Percentiles rank a stretch among this genome's conserved stretches.
Conservation (phyloP, 192 early-diverging fungal species). For the Coemansia sp. region DNA sequence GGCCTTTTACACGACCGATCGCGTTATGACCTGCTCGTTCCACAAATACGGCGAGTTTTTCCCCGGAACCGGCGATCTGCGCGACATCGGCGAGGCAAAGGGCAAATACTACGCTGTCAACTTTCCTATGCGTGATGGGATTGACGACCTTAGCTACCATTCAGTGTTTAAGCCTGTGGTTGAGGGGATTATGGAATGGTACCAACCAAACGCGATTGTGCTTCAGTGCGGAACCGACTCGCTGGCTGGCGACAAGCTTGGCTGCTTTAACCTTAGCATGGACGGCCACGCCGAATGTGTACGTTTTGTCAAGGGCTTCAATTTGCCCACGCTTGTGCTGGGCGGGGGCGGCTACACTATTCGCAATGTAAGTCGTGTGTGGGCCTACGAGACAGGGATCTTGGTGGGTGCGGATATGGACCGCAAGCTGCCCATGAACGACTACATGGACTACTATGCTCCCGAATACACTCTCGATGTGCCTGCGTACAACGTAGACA, state of each 20-base stretch:
- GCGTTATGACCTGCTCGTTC: slow-evolving; percentile 98
- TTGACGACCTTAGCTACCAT: slow-evolving; percentile 87
- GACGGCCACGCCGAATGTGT: slow-evolving; percentile 93
- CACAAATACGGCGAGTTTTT: slow-evolving; percentile 99
- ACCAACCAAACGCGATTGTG: slow-evolving; percentile 86
- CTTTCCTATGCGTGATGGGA: slow-evolving; percentile 91
- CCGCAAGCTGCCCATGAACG: slow-evolving; percentile 79
- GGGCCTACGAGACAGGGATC: slow-evolving; percentile 93
- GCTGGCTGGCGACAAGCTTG: slow-evolving; percentile 87
- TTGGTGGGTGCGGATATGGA: slow-evolving; percentile 71
- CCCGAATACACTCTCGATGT: slow-evolving; percentile 89
- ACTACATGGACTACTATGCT: slow-evolving; percentile 91
- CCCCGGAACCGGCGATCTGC: slow-evolving; percentile 94
- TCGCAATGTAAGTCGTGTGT: slow-evolving; percentile 88
- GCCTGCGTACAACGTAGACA: slow-evolving; percentile 81
- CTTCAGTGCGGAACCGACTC: slow-evolving; percentile 98
- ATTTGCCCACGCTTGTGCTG: slow-evolving; percentile 86
- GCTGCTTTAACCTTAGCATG: slow-evolving; percentile 93
- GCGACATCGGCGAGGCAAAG: slow-evolving; percentile 87
- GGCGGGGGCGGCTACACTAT: slow-evolving; percentile 99
- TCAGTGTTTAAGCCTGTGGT: slow-evolving; percentile 88
- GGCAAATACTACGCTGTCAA: slow-evolving; percentile 95
- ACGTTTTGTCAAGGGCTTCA: slow-evolving; percentile 85
- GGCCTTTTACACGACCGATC: slow-evolving; percentile 98
- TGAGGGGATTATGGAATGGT: slow-evolving; percentile 86